Percentiles rank a stretch among this genome's conserved stretches.
Evolutionary conservation across 2,329 filamentous ascomycete genomes (phyloP).

Genomic region (Cladophialophora immunda): DNA sequence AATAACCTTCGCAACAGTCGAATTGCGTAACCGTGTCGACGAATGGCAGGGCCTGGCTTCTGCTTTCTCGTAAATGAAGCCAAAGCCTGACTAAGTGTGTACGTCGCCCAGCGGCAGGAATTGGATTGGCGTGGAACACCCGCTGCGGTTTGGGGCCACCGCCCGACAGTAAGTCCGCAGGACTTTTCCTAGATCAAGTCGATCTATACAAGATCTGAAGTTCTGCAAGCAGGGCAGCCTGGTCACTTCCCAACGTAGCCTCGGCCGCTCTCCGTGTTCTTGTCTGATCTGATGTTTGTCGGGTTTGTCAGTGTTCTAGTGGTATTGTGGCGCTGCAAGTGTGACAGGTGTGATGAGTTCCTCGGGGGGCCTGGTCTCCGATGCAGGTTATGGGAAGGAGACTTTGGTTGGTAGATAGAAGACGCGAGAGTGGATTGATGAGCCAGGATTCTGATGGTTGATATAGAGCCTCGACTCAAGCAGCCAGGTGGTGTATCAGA

Average conservation of each 20-base stretch:
- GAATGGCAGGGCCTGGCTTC: constrained; percentile 21
- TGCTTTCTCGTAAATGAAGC: not conserved
- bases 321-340: constrained; percentile 4
- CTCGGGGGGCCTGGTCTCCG: not conserved
- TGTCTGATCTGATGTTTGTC: not conserved
- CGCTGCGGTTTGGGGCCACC: not conserved
- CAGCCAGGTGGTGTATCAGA: constrained; percentile 3
- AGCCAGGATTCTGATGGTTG: constrained; percentile 14
- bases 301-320: not conserved
- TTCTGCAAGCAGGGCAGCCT: not conserved
- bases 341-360: constrained; percentile 1
- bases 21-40: constrained; percentile 26
- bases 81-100: constrained; percentile 24
- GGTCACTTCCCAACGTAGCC: not conserved
- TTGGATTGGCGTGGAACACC: constrained; percentile 9
- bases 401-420: constrained; percentile 11
- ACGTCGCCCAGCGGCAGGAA: constrained; percentile 9
- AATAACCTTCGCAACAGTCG: constrained; percentile 18
- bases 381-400: not conserved
- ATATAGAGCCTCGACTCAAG: constrained; percentile 21
- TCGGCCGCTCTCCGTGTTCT: not conserved
- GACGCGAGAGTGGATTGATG: constrained; percentile 16
- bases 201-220: not conserved
- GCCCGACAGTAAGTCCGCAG: not conserved
- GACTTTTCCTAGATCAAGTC: not conserved